A percentile compares a stretch with the other conserved stretches of the same genome.
Evolutionary conservation across 1,284 basidiomycete genomes (phyloP).

Genomic region (Ustilago loliicola): DNA sequence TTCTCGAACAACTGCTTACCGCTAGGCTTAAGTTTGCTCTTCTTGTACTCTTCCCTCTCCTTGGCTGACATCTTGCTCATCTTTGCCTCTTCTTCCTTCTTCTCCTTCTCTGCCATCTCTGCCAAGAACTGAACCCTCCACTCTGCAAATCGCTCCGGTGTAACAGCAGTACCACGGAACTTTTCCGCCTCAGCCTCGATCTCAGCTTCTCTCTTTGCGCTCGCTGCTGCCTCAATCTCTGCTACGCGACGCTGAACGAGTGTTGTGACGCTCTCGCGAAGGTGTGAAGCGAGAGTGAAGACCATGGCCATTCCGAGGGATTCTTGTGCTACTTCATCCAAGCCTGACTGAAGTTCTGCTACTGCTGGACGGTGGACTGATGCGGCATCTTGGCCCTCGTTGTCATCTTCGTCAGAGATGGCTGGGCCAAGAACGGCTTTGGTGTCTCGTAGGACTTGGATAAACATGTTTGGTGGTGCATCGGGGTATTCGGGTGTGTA

Average conservation of each 20-base stretch:
- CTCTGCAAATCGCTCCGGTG: conserved; percentile 80
- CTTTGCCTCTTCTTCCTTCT: conserved; percentile 84
- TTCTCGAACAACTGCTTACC: conserved; percentile 73
- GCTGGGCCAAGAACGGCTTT: conserved; percentile 47
- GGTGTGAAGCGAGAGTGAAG: conserved; percentile 89
- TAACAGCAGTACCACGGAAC: conserved; percentile 90
- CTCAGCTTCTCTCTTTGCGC: conserved; percentile 80
- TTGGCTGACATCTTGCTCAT: conserved; percentile 80
- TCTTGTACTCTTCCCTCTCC: conserved; percentile 89
- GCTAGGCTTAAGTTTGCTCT: conserved; percentile 76
- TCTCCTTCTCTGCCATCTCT: conserved; percentile 72
- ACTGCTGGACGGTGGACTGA: conserved; percentile 24
- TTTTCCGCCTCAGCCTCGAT: conserved; percentile 87
- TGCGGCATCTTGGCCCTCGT: not conserved
- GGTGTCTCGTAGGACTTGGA: conserved; percentile 76
- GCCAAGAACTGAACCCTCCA: conserved; percentile 83
- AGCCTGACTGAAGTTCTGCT: conserved; percentile 71
- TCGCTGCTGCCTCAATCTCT: conserved; percentile 73
- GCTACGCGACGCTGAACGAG: conserved; percentile 74
- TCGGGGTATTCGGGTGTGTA: conserved; percentile 82
- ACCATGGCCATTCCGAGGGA: conserved; percentile 98
- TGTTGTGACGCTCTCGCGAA: conserved; percentile 82
- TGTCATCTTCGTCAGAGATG: conserved; percentile 22
- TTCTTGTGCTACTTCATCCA: conserved; percentile 82
- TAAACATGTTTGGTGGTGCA: conserved; percentile 79